Evolutionary conservation across 192 early-diverging fungal genomes (phyloP), one percentile per base, ranked within the genome.

Genomic region (Linnemannia zychae): DNA sequence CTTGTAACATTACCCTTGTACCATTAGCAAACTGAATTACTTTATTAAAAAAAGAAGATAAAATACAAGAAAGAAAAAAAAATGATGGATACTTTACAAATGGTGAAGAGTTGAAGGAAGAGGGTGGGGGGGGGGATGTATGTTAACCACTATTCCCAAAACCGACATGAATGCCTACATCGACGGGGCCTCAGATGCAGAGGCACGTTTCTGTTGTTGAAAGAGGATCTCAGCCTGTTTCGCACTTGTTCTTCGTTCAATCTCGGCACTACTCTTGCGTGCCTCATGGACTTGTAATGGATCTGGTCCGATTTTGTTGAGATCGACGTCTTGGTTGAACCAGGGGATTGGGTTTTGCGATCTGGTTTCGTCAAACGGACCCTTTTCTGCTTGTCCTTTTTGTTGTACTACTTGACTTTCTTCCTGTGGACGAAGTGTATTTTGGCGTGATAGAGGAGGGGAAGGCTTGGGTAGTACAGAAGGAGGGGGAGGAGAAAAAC

Each of bases 351-450:
- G 15, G 13, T 38, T 49, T 6, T 2, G 50, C 18, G n/a, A 47
- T 34, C 31, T 28, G 9, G 33, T 24, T 47, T 73, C 72, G 50
- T 73, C 72, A 36, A 73, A 53, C 16, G 50, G 72, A 1, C 72
- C 72, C n/a, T n/a, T n/a, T n/a, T 15, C 28, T 52, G 40, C 9
- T n/a, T n/a, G n/a, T n/a, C n/a, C 9, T 3, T 63, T 11, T 63
- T 24, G 28, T 63, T 24, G 15, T 52, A 12, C 12, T 15, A 9
- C 57, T 15, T 3, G 24, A 12, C 28, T 12, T 63, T 63, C 24
- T 11, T 7, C 57, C 24, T 63, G 57, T 7, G 0, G 5, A 20
- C 20, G 22, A 6, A 18, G 20, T 52, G 18, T 11, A 2, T 13
- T n/a, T 22, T 28, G 48, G 28, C 2, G 4, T 44, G 40, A n/a